Base-by-base conservation (phyloP, 768 basidiomycete genomes). In the Auriscalpium orientale region DNA sequence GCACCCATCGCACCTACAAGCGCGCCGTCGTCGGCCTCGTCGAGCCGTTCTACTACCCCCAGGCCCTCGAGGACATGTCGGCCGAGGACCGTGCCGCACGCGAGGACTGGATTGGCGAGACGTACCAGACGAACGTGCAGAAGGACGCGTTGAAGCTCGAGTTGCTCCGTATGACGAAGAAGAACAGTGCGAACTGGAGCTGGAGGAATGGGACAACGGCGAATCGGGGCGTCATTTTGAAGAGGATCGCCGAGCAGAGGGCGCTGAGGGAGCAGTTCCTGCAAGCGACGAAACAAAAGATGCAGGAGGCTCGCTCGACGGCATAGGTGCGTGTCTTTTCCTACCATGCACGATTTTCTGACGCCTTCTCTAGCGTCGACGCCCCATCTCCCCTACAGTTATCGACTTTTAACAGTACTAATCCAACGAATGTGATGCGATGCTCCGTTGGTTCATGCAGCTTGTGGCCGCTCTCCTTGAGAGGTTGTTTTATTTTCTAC, bases 21-120 rank as follows among this genome's bases (percentile, higher is more conserved):
- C 87, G 91, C 37, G 92, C 92, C 3, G 84, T 95, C 37, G 91
- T 98, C 20, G 94, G 94, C 33, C 79, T 98, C 55, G 82, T 87
- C 22, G 86, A 95, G 60, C 94, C 94, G 1, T 98, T 98, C 76
- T 92, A 95, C 74, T 95, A 93, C 67, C 94, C 94, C 0, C 81
- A 80, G 53, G 81, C 86, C 47, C 57, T 84, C 58, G 90, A 89
- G 65, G 92, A 92, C 68, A 89, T 95, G 86, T 61, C 73, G 12
- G 67, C 63, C n/a, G 70, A 76, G 49, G 79, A 84, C 58, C 76
- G 80, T 57, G 68, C 72, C 63, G 72, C 75, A 60, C 76, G 85
- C 22, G 76, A 83, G 70, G 73, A 80, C 46, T 83, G 78, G 78
- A 64, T 92, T 46, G 83, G 90, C 64, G 72, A 80, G 15, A 74